Percentiles rank a stretch among this genome's conserved stretches.
Conservation (phyloP, 345 rosid species). For the Bruguiera sexangula region DNA sequence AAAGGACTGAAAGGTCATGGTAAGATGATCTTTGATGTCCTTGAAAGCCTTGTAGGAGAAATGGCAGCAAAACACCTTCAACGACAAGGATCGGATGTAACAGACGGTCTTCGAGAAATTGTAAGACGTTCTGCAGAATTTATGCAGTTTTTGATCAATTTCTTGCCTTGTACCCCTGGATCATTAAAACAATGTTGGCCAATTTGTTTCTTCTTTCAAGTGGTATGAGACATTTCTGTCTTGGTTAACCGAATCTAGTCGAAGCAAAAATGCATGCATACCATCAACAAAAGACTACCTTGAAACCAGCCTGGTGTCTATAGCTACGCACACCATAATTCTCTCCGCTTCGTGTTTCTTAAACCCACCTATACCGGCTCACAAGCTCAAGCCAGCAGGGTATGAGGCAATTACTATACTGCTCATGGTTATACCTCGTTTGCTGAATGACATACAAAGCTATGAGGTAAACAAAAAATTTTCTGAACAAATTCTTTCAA, state of each 20-base stretch:
- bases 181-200: no score
- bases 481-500: neutral
- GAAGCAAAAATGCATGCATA: slow-evolving; percentile 40
- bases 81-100: slow-evolving; percentile 36
- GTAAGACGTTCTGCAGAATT: slow-evolving; percentile 23
- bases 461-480: slow-evolving; percentile 35
- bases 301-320: slow-evolving; percentile 40
- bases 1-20: slow-evolving; percentile 42
- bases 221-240: slow-evolving; percentile 64
- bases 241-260: slow-evolving; percentile 56
- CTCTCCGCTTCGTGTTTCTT: slow-evolving; percentile 41
- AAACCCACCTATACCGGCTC: slow-evolving; percentile 24
- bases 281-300: slow-evolving; percentile 48
- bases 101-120: slow-evolving; percentile 29
- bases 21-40: slow-evolving; percentile 47
- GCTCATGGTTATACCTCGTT: slow-evolving; percentile 49
- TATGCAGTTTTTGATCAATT: no score
- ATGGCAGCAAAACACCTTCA: slow-evolving; percentile 23
- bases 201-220: slow-evolving; percentile 22
- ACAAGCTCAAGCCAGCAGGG: slow-evolving; percentile 24
- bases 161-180: no score
- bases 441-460: slow-evolving; percentile 58
- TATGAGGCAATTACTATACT: slow-evolving; percentile 42
- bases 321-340: slow-evolving; percentile 41
- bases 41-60: slow-evolving; percentile 41